These are phyloP conservation scores for Sporobolomyces phaffii DNA, from an alignment of 768 basidiomycete genomes.

Conservation along the genomic window DNA sequence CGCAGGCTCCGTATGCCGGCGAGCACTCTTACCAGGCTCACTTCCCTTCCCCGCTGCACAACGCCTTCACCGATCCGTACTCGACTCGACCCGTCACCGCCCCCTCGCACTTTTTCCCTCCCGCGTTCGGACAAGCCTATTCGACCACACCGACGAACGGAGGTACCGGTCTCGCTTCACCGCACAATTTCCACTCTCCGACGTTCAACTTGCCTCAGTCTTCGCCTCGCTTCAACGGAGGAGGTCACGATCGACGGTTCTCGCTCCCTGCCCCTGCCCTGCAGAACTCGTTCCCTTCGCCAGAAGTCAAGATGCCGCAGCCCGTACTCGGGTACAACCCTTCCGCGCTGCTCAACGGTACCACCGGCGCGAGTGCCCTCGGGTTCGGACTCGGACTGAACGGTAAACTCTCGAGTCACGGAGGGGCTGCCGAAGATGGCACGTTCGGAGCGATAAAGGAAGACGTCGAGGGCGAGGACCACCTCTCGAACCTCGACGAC, in stretches of 20 bases:
- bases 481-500: not conserved
- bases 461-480: conserved; percentile 5
- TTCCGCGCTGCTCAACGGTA: not conserved
- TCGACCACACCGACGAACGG: not conserved
- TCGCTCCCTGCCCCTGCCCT: not conserved
- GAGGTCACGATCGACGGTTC: conserved; percentile 13
- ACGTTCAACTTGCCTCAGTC: not conserved
- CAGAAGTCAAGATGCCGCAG: conserved; percentile 31
- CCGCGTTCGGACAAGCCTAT: conserved; percentile 13
- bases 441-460: conserved; percentile 16
- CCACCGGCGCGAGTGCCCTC: not conserved
- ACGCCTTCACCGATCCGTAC: conserved; percentile 9
- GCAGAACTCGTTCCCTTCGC: not conserved
- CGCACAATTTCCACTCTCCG: not conserved
- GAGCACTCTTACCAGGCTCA: not conserved
- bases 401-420: conserved; percentile 7
- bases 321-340: conserved; percentile 17
- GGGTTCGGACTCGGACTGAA: conserved; percentile 8
- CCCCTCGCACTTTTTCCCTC: conserved; percentile 22
- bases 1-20: not conserved
- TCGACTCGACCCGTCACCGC: conserved; percentile 26
- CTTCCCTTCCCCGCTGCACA: not conserved
- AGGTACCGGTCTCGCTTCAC: not conserved
- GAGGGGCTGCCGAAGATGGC: conserved; percentile 6
- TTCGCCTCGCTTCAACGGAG: not conserved